Conservation (phyloP, 805 yeast species). For the Spathaspora arborariae region DNA sequence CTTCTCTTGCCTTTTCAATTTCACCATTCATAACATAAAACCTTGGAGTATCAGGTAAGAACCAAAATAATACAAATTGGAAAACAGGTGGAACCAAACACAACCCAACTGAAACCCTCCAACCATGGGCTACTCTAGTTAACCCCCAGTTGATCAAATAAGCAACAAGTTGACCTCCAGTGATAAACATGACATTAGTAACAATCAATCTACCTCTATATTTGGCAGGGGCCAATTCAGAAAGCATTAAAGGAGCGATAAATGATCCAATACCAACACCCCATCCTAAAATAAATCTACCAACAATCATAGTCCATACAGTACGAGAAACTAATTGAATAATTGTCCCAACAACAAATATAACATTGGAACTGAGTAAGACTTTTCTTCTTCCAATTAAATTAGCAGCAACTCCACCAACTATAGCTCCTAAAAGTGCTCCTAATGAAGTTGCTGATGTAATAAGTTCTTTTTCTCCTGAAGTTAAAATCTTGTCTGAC, state of each 20-base stretch:
- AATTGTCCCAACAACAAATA: slow-evolving; percentile 81
- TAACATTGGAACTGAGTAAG: slow-evolving; percentile 73
- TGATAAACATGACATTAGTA: slow-evolving; percentile 81
- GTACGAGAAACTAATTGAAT: slow-evolving; percentile 78
- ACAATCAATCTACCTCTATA: slow-evolving; percentile 91
- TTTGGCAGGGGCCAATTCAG: slow-evolving; percentile 88
- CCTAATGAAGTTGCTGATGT: slow-evolving; percentile 95
- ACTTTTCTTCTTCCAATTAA: slow-evolving; percentile 80
- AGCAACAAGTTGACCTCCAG: slow-evolving; percentile 94
- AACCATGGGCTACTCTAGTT: slow-evolving; percentile 69
- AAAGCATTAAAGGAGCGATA: slow-evolving; percentile 88
- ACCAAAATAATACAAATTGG: slow-evolving; percentile 73
- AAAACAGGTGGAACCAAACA: slow-evolving; percentile 82
- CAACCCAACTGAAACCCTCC: slow-evolving; percentile 90
- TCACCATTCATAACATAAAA: slow-evolving; percentile 72
- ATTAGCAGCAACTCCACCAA: slow-evolving; percentile 84
- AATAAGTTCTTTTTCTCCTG: slow-evolving; percentile 83
- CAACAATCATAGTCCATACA: slow-evolving; percentile 89
- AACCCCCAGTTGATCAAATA: slow-evolving; percentile 92
- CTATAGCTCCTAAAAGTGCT: slow-evolving; percentile 73
- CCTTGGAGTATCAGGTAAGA: slow-evolving; percentile 95
- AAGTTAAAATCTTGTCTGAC: slow-evolving; percentile 50
- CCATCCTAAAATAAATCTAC: slow-evolving; percentile 90
- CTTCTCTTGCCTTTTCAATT: slow-evolving; percentile 60
- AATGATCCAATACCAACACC: slow-evolving; percentile 96